phyloP scores from a whole-genome alignment of 768 basidiomycete species.

The Suillus paluster region DNA sequence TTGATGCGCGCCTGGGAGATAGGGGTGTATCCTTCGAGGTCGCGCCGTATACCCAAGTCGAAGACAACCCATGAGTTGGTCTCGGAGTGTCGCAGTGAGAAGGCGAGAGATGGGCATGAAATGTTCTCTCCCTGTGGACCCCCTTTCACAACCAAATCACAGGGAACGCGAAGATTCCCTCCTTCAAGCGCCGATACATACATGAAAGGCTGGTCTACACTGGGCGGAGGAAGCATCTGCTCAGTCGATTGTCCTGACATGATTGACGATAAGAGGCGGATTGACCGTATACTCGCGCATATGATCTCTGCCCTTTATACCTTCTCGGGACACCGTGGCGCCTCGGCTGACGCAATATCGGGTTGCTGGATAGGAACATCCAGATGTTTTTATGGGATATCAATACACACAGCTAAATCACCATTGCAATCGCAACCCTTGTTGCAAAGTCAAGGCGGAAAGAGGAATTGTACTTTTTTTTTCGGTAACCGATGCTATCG shows the following conservation, averaged over 20 bases:
- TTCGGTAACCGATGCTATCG: no score
- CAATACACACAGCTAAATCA: background rate
- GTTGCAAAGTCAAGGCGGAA: background rate
- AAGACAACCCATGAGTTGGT: conserved; percentile 36
- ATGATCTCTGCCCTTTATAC: background rate
- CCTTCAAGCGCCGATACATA: conserved; percentile 29
- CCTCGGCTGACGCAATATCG: no score
- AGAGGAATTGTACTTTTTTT: no score
- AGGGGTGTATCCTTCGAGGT: conserved; percentile 46
- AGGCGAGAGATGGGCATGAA: conserved; percentile 17
- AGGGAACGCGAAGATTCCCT: conserved; percentile 16
- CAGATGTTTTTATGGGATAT: background rate
- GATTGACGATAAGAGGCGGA: background rate
- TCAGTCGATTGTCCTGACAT: background rate
- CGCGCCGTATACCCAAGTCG: conserved; percentile 56
- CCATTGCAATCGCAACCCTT: background rate
- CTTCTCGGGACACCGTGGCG: background rate
- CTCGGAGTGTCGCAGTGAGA: conserved; percentile 17
- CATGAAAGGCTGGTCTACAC: conserved; percentile 20
- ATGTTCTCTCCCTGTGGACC: conserved; percentile 7
- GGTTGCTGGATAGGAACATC: no score
- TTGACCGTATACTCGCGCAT: background rate
- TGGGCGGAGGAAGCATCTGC: conserved; percentile 24
- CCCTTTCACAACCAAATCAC: conserved; percentile 19
- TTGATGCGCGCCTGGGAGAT: conserved; percentile 32